Evolutionary conservation across 2,329 filamentous ascomycete genomes (phyloP).

Genomic region (Fusarium buharicum): DNA sequence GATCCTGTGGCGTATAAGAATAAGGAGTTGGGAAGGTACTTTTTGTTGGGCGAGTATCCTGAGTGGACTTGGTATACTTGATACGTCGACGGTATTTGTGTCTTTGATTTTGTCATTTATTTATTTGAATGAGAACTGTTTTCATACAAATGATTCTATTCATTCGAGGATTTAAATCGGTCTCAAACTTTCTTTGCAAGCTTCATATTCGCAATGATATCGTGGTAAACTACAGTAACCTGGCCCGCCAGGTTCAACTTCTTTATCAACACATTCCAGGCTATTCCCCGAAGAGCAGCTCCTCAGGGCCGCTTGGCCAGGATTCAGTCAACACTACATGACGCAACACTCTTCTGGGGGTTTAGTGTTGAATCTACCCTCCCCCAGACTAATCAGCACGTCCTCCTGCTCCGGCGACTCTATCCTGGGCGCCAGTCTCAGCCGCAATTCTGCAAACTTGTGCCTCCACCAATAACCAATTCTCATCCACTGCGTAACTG

Average conservation of each 20-base stretch:
- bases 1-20: slow-evolving; percentile 76
- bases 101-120: too few species aligned
- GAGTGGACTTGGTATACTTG: slow-evolving; percentile 41
- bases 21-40: slow-evolving; percentile 67
- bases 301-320: too few species aligned
- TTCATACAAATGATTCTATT: too few species aligned
- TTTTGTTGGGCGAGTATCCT: slow-evolving; percentile 66
- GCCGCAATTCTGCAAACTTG: slow-evolving; percentile 26
- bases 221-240: too few species aligned
- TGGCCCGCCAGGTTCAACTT: too few species aligned
- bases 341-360: slow-evolving; percentile 30
- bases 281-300: too few species aligned
- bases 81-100: too few species aligned
- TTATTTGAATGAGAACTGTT: too few species aligned
- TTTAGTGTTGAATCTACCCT: neutral
- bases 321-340: slow-evolving; percentile 4
- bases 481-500: slow-evolving; percentile 24
- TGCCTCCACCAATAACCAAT: slow-evolving; percentile 33
- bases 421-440: slow-evolving; percentile 11
- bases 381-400: neutral
- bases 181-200: too few species aligned
- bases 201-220: too few species aligned
- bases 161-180: too few species aligned
- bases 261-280: too few species aligned
- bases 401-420: slow-evolving; percentile 3